Conservation (phyloP, 495 filamentous ascomycete species). For the Aspergillus sclerotiicarbonarius region DNA sequence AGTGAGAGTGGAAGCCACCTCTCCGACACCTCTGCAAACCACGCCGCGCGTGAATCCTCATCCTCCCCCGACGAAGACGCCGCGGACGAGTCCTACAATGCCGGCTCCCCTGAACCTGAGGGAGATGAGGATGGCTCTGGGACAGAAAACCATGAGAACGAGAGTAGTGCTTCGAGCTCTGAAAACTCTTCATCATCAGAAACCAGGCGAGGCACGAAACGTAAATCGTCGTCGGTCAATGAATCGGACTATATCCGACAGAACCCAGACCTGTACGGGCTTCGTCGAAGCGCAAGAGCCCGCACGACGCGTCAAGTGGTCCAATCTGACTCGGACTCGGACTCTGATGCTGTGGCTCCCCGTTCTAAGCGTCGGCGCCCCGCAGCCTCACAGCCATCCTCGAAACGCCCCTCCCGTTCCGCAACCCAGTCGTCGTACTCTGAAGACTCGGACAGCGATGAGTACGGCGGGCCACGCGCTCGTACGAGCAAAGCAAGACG, state of each 20-base stretch:
- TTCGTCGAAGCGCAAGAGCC: conserved; percentile 78
- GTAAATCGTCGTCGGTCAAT: conserved; percentile 67
- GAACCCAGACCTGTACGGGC: conserved; percentile 94
- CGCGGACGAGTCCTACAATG: conserved; percentile 55
- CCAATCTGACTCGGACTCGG: conserved; percentile 71
- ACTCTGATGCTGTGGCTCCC: conserved; percentile 44
- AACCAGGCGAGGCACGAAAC: conserved; percentile 65
- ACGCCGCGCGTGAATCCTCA: conserved; percentile 46
- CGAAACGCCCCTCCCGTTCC: conserved; percentile 45
- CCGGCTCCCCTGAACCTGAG: conserved; percentile 37
- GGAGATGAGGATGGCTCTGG: conserved; percentile 78
- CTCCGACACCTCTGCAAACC: conserved; percentile 47
- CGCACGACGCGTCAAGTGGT: conserved; percentile 55
- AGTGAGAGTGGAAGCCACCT: conserved; percentile 54
- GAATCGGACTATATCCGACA: conserved; percentile 82
- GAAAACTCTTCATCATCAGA: conserved; percentile 67
- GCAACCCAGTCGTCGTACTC: conserved; percentile 42
- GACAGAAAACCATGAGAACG: conserved; percentile 60
- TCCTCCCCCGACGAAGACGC: conserved; percentile 60
- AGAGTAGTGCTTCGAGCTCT: conserved; percentile 46
- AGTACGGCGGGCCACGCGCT: conserved; percentile 71
- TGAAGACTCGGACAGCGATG: conserved; percentile 54
- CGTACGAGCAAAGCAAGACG: conserved; percentile 69
- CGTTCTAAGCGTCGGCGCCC: conserved; percentile 43
- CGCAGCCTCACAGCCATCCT: conserved; percentile 37